phyloP scores from a whole-genome alignment of 2,329 filamentous ascomycete species.

The Metarhizium humberi region DNA sequence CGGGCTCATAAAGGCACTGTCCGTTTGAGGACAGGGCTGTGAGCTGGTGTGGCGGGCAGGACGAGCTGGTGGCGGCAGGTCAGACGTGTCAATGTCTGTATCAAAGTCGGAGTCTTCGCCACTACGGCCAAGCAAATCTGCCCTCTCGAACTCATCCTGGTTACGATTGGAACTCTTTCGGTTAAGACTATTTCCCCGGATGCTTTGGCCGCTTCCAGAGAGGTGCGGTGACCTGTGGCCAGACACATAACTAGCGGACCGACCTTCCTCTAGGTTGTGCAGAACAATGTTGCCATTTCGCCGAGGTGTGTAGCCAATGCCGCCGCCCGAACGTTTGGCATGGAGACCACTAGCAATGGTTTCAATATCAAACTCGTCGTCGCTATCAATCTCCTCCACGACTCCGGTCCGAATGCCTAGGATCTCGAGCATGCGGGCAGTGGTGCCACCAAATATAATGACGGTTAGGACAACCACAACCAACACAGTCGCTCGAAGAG shows the following conservation, averaged over 20 bases:
- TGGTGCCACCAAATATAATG: slow-evolving; percentile 97
- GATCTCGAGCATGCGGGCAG: slow-evolving; percentile 95
- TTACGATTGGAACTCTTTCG: slow-evolving; percentile 39
- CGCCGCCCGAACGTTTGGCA: slow-evolving; percentile 68
- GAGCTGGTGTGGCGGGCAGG: slow-evolving; percentile 18
- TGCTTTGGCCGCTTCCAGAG: slow-evolving; percentile 29
- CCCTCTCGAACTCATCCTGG: slow-evolving; percentile 41
- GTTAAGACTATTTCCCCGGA: slow-evolving; percentile 39
- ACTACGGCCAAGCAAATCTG: slow-evolving; percentile 44
- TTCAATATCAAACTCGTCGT: slow-evolving; percentile 98
- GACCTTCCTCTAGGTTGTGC: slow-evolving; percentile 35
- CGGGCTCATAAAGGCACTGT: slow-evolving; percentile 21
- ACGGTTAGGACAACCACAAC: slow-evolving; percentile 96
- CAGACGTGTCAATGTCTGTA: slow-evolving; percentile 57
- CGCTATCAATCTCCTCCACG: slow-evolving; percentile 92
- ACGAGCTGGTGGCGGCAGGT: slow-evolving; percentile 53
- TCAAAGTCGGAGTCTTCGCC: slow-evolving; percentile 51
- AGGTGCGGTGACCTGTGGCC: slow-evolving; percentile 41
- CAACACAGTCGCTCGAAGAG: slow-evolving; percentile 86
- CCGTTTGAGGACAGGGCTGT: slow-evolving; percentile 14
- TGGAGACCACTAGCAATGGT: slow-evolving; percentile 62
- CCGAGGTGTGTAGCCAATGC: slow-evolving; percentile 68
- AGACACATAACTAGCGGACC: slow-evolving; percentile 41
- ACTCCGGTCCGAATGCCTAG: slow-evolving; percentile 93
- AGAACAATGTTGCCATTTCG: slow-evolving; percentile 52